phyloP scores from a whole-genome alignment of 73 alveolate genomes.

The Urostyla sp. region DNA sequence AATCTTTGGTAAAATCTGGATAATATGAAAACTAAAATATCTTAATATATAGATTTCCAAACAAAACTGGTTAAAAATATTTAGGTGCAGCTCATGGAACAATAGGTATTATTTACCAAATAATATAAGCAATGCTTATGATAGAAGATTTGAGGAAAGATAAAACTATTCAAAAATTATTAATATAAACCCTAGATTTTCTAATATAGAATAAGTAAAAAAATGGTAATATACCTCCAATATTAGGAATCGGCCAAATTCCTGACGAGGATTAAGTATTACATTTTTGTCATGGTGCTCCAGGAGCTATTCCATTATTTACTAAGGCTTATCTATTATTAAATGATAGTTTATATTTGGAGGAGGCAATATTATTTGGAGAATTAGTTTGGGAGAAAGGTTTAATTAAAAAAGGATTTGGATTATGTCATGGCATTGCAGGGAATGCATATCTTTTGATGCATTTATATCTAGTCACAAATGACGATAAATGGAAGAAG shows the following conservation, averaged over 20 bases:
- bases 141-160: too few relatives aligned
- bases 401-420: constrained; percentile 88
- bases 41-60: constrained; percentile 24
- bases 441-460: constrained; percentile 91
- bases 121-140: constrained; percentile 76
- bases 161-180: too few relatives aligned
- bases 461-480: constrained; percentile 74
- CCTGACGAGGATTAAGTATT: constrained; percentile 65
- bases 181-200: too few relatives aligned
- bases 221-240: too few relatives aligned
- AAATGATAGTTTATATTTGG: constrained; percentile 62
- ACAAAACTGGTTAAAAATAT: constrained; percentile 61
- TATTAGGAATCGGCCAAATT: too few relatives aligned
- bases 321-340: constrained; percentile 79
- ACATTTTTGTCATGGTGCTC: constrained; percentile 98
- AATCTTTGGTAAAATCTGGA: constrained; percentile 14
- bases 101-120: constrained; percentile 87
- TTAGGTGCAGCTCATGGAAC: constrained; percentile 99
- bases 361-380: constrained; percentile 77
- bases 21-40: not conserved
- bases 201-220: too few relatives aligned
- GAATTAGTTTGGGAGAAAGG: constrained; percentile 92
- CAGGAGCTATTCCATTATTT: constrained; percentile 94
- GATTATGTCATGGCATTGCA: constrained; percentile 96
- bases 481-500: constrained; percentile 80